phyloP scores from a whole-genome alignment of 495 filamentous ascomycete genomes.

The Neurospora hispaniola region DNA sequence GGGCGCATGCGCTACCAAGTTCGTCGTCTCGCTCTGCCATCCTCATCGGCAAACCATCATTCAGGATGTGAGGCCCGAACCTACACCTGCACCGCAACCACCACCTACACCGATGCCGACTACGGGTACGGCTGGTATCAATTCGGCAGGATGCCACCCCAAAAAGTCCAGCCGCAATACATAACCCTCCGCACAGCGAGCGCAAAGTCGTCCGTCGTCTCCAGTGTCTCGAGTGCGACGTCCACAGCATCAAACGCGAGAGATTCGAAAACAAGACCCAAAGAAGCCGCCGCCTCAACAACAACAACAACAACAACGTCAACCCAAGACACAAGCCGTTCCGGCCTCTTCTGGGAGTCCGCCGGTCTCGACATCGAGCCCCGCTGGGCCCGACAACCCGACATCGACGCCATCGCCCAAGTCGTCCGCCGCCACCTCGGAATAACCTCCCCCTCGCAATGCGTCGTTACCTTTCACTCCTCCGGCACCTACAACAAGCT shows the following conservation, averaged over 20 bases:
- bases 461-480: slow-evolving; percentile 13
- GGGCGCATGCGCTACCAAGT: background rate
- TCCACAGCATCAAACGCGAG: background rate
- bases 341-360: slow-evolving; percentile 20
- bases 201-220: background rate
- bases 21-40: background rate
- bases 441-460: slow-evolving; percentile 4
- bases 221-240: background rate
- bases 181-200: background rate
- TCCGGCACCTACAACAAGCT: slow-evolving; percentile 27
- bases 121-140: background rate
- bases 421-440: slow-evolving; percentile 17
- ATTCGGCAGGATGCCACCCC: background rate
- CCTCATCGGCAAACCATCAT: background rate
- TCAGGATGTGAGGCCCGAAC: background rate
- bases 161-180: background rate
- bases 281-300: background rate
- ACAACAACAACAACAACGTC: background rate
- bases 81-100: background rate
- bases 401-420: slow-evolving; percentile 16
- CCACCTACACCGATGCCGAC: background rate
- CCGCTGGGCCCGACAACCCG: slow-evolving; percentile 20
- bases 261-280: background rate
- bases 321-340: slow-evolving; percentile 16
- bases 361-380: slow-evolving; percentile 15